Evolutionary conservation across 805 yeast species (phyloP).

Genomic region (Candida ponderosae): DNA sequence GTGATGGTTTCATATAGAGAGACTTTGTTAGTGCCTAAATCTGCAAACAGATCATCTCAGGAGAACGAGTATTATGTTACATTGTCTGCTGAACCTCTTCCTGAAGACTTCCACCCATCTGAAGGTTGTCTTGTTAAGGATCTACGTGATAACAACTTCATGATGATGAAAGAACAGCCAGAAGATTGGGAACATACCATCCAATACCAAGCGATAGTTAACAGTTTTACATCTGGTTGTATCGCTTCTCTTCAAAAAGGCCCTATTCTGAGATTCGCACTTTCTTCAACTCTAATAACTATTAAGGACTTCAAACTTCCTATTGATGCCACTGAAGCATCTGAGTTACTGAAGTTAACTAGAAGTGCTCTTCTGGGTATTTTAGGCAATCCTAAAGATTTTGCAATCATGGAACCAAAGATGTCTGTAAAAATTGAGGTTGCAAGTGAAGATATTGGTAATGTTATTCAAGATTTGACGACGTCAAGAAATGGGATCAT

Average conservation of each 20-base stretch:
- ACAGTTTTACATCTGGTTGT: slow-evolving; percentile 49
- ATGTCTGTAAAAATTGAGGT: slow-evolving; percentile 70
- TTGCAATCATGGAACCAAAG: slow-evolving; percentile 74
- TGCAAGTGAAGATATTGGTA: slow-evolving; percentile 68
- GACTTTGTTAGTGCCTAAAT: slow-evolving; percentile 25
- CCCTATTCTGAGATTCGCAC: slow-evolving; percentile 41
- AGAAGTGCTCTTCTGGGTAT: slow-evolving; percentile 38
- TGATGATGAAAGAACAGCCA: slow-evolving; percentile 23
- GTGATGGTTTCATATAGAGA: slow-evolving; percentile 91
- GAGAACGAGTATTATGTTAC: slow-evolving; percentile 19
- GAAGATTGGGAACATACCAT: slow-evolving; percentile 30
- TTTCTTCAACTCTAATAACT: slow-evolving; percentile 52
- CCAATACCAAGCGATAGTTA: slow-evolving; percentile 42
- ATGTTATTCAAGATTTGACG: slow-evolving; percentile 77
- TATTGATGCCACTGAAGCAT: slow-evolving; percentile 31
- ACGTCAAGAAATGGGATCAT: slow-evolving; percentile 73
- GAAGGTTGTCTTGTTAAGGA: slow-evolving; percentile 21
- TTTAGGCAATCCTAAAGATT: slow-evolving; percentile 21
- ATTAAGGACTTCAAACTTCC: slow-evolving; percentile 46
- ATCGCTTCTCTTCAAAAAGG: slow-evolving; percentile 60
- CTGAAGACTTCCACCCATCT: slow-evolving; percentile 14
- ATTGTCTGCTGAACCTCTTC: slow-evolving; percentile 25
- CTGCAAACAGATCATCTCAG: slow-evolving; percentile 7
- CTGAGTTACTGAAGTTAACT: slow-evolving; percentile 35
- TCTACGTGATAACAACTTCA: slow-evolving; percentile 26